phyloP scores from a whole-genome alignment of 1,284 basidiomycete species.

The Melanopsichium pennsylvanicum region DNA sequence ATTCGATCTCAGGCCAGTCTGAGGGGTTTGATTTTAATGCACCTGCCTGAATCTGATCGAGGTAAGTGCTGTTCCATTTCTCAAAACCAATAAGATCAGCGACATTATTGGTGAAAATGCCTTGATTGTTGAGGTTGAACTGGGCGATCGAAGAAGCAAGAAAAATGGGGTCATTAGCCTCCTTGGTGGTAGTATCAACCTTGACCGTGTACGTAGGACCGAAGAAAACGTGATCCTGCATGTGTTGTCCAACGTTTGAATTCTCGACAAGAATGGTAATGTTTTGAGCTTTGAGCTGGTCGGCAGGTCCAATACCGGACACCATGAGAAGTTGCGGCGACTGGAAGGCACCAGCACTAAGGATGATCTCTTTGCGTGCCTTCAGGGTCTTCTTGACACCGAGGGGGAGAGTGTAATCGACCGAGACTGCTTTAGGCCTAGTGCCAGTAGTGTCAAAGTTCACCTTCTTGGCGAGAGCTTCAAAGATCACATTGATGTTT shows the following conservation, averaged over 20 bases:
- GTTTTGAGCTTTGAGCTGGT: constrained; percentile 32
- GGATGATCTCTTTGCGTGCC: constrained; percentile 57
- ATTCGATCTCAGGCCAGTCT: constrained; percentile 53
- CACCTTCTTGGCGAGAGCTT: constrained; percentile 57
- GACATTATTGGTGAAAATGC: constrained; percentile 53
- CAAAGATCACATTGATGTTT: constrained; percentile 59
- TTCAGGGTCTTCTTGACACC: constrained; percentile 32
- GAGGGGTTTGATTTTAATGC: constrained; percentile 29
- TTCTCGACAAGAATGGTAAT: constrained; percentile 35
- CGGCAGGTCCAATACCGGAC: constrained; percentile 48
- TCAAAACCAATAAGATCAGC: constrained; percentile 55
- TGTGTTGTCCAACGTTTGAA: constrained; percentile 48
- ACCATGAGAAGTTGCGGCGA: constrained; percentile 63
- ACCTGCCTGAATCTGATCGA: constrained; percentile 32
- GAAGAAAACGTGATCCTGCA: constrained; percentile 59
- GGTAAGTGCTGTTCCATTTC: constrained; percentile 34
- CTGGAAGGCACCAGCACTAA: constrained; percentile 59
- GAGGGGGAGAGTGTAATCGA: constrained; percentile 32
- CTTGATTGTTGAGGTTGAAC: constrained; percentile 31
- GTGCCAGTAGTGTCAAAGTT: constrained; percentile 65
- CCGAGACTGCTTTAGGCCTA: constrained; percentile 52
- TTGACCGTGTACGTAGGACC: constrained; percentile 51
- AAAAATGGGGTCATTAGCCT: constrained; percentile 47
- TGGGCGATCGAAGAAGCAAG: constrained; percentile 28
- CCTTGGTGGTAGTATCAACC: constrained; percentile 34